Conservation (phyloP, 148 eudicot species). For the Vaccinium darrowii region DNA sequence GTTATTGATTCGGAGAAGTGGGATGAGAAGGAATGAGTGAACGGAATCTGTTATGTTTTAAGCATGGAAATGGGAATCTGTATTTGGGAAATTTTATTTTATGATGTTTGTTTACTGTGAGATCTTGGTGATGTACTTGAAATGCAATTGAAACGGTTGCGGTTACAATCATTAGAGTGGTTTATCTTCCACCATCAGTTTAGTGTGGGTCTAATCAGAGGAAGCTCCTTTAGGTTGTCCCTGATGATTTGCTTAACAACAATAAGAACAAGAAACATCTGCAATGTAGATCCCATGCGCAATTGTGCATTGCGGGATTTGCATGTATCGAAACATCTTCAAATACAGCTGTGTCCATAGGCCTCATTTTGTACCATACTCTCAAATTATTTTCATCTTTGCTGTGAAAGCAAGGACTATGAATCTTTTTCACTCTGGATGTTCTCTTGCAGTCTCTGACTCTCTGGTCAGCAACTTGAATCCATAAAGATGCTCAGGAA, state of each 20-base stretch:
- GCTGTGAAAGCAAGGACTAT: not conserved
- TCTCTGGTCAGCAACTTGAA: not conserved
- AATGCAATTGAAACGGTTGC: not conserved
- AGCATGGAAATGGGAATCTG: not conserved
- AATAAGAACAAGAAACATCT: no score
- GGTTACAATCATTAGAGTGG: not conserved
- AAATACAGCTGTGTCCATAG: no score
- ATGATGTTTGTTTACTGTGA: not conserved
- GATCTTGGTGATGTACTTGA: not conserved
- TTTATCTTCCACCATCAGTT: not conserved
- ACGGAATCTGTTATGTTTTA: not conserved
- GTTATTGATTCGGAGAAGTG: not conserved
- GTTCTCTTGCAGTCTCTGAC: not conserved
- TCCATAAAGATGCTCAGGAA: no score
- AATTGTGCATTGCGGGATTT: no score
- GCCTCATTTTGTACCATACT: not conserved
- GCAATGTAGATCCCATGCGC: no score
- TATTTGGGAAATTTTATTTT: not conserved
- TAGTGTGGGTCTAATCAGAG: no score
- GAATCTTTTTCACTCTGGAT: not conserved
- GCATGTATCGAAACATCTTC: no score
- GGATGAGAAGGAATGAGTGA: not conserved
- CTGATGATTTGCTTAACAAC: no score
- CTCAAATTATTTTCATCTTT: not conserved
- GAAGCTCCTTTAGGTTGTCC: not conserved